Base-by-base conservation (phyloP, 495 filamentous ascomycete species). In the Penicillium pancosmium region DNA sequence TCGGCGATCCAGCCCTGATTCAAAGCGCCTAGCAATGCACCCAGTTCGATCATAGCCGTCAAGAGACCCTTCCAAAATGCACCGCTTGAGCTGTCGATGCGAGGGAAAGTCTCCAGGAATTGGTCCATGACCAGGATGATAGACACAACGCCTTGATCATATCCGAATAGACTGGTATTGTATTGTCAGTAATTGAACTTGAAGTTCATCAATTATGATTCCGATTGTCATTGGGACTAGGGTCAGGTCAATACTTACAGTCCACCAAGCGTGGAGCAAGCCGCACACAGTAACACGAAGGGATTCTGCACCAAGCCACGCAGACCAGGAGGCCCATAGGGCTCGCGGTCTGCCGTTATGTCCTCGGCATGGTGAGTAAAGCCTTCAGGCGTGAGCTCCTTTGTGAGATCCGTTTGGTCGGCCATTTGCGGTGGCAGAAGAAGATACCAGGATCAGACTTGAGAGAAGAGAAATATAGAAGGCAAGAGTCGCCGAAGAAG, bases 1-100 rank as follows among this genome's bases (percentile, higher is more conserved):
- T 87, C 84, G 0, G 84, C 83, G 36, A 86, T 74, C 75, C 78
- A 85, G 2, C 84, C 84, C 61, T 84, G 79, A 52, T 83, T 83
- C 15, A 86, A 56, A 0, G 82, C 82, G 50, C 82, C 81, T 2
- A 82, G 52, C 49, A 85, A 69, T 11, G 83, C 84, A 11, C 84
- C 82, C 40, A 85, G 60, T 59, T 85, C 83, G 43, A 86, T 82
- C 82, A 85, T 85, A 2, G 83, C 84, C 1, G 82, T 85, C 70
- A 85, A 71, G 12, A 86, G 59, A 5, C 84, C 83, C 65, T 86
- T 86, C 76, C 78, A 82, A 59, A 86, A 86, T 0, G 80, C 80
- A 6, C 78, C 73, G 2, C 79, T 78, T 4, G 77, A 64, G 11
- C 73, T 71, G 5, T 71, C 70, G 6, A 86, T 74, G 18, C 71